Conservation (phyloP, 371 early-diverging fungal species). For the Mucor saturninus region DNA sequence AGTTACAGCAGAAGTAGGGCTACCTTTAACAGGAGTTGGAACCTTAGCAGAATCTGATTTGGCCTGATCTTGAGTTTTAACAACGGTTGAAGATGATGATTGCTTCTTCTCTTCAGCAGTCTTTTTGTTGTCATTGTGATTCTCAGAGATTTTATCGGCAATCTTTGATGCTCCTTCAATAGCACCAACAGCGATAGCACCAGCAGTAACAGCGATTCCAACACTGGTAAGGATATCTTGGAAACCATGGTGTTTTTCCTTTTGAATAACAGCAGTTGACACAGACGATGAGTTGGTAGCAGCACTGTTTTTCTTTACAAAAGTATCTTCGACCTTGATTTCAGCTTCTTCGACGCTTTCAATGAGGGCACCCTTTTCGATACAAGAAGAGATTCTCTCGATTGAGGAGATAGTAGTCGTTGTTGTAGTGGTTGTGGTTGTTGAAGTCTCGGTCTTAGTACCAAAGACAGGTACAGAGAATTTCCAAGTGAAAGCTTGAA, state of each 20-base stretch:
- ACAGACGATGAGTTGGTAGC: not conserved
- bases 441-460: conserved; percentile 17
- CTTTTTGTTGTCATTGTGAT: conserved; percentile 2
- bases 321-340: conserved; percentile 29
- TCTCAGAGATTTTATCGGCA: conserved; percentile 19
- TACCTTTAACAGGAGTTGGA: not conserved
- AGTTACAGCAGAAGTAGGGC: conserved; percentile 14
- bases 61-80: conserved; percentile 7
- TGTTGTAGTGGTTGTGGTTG: conserved; percentile 9
- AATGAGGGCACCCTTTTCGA: conserved; percentile 34
- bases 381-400: conserved; percentile 25
- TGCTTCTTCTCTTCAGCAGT: not conserved
- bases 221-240: conserved; percentile 26
- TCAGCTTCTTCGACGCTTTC: conserved; percentile 34
- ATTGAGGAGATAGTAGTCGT: conserved; percentile 18
- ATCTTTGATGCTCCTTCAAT: conserved; percentile 21
- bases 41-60: not conserved
- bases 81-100: not conserved
- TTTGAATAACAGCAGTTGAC: conserved; percentile 5
- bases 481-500: conserved; percentile 35
- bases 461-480: conserved; percentile 52
- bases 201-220: conserved; percentile 32
- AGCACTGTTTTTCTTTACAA: conserved; percentile 26
- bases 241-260: conserved; percentile 20
- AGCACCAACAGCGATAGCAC: conserved; percentile 21